These are phyloP conservation scores for Oleoguttula mirabilis DNA, from an alignment of 495 filamentous ascomycete genomes.

Conservation along the genomic window DNA sequence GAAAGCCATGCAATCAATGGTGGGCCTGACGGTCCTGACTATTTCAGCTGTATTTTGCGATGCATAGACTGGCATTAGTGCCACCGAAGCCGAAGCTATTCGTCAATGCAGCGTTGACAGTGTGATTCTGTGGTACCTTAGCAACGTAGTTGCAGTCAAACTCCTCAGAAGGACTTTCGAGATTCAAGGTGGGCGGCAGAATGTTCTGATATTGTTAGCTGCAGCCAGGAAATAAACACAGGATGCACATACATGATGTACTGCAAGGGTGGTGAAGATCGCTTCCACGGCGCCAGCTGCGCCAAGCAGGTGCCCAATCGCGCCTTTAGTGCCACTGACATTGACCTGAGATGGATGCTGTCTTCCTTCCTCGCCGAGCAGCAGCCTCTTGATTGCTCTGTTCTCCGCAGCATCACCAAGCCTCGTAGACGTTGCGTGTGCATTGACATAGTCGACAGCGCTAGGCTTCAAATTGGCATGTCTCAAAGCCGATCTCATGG, in stretches of 20 bases:
- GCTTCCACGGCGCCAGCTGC: constrained; percentile 85
- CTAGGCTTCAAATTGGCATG: constrained; percentile 56
- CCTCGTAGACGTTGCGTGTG: constrained; percentile 78
- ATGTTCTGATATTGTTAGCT: constrained; percentile 42
- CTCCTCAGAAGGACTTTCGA: constrained; percentile 44
- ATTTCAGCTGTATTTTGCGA: constrained; percentile 38
- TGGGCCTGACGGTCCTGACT: too few relatives aligned
- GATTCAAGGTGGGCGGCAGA: constrained; percentile 80
- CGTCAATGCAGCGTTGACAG: constrained; percentile 64
- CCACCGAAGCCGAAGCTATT: constrained; percentile 99
- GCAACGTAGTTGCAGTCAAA: constrained; percentile 85
- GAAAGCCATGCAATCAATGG: too few relatives aligned
- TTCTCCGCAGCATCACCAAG: constrained; percentile 87
- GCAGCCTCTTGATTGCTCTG: constrained; percentile 62
- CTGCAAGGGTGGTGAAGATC: constrained; percentile 65
- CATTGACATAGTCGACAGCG: constrained; percentile 84
- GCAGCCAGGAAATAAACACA: too few relatives aligned
- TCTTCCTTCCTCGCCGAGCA: constrained; percentile 61
- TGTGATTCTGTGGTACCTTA: constrained; percentile 51
- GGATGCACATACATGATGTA: constrained; percentile 52
- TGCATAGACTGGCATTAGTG: constrained; percentile 85
- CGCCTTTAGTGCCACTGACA: constrained; percentile 87
- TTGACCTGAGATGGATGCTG: constrained; percentile 53
- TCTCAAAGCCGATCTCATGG: constrained; percentile 74
- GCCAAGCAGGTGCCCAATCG: constrained; percentile 82